phyloP scores from a whole-genome alignment of 345 rosid species.

The Salix suchowensis region DNA sequence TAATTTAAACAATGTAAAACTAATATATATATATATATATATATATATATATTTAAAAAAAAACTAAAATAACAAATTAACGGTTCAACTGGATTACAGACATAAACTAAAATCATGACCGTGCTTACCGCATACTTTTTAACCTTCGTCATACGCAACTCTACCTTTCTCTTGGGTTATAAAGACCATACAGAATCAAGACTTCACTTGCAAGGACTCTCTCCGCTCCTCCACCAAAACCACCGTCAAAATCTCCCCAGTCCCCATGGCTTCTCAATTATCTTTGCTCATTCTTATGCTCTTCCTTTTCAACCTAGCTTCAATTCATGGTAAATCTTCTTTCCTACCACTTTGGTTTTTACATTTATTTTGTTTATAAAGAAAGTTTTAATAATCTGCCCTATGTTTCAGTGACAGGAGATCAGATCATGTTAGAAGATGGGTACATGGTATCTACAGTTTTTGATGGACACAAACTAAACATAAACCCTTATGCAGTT shows the following conservation, averaged over 20 bases:
- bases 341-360: neutral
- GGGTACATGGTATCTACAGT: constrained; percentile 60
- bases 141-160: neutral
- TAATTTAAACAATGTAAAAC: too few species aligned
- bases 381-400: neutral
- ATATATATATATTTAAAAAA: too few species aligned
- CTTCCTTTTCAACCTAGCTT: neutral
- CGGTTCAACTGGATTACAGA: too few species aligned
- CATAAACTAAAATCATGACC: too few species aligned
- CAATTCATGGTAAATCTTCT: neutral
- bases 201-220: neutral
- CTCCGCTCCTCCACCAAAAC: neutral
- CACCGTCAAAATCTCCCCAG: neutral
- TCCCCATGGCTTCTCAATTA: neutral
- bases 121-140: neutral
- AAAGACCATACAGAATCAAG: neutral
- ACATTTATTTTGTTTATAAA: neutral
- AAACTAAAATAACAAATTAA: too few species aligned
- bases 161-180: neutral
- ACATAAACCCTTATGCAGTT: constrained; percentile 42
- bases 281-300: neutral
- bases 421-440: constrained; percentile 41
- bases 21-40: too few species aligned
- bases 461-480: constrained; percentile 43
- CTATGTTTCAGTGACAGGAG: constrained; percentile 24